Base-by-base conservation (phyloP, 2,329 filamentous ascomycete species). In the Daldinia sp. region DNA sequence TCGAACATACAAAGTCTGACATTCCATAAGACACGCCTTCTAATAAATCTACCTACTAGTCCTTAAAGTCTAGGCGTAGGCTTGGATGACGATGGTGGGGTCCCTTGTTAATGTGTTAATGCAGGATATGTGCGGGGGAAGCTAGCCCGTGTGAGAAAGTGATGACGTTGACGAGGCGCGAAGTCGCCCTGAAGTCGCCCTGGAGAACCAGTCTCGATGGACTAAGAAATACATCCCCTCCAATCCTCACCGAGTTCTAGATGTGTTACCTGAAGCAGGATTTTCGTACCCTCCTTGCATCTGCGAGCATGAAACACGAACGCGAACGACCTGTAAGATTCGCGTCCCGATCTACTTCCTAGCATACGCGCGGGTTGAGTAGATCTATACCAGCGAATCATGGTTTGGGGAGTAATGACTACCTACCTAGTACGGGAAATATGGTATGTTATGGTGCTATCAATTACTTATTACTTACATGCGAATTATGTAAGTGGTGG, bases 51-150 rank as follows among this genome's bases (percentile, higher is more conserved):
- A n/a, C n/a, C n/a, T n/a, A n/a, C n/a, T n/a, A n/a, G n/a, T n/a
- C n/a, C n/a, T n/a, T n/a, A 23, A 58, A 47, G 27, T 35, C 52
- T 47, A 23, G 34, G 27, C 41, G 13, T 47, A 17, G n/a, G 15
- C 45, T 54, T 63, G 34, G 49, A 61, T 67, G 64, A 64, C 61
- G 57, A 61, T 67, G 58, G 61, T 61, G 58, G 64, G 53, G 58
- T 43, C 21, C 39, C 13, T 45, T 45, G 21, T 45, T 15, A 15
- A 45, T 45, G 25, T 45, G 21, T 45, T 15, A 15, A 45, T 45
- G 25, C 45, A 47, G 43, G 13, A 15, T 51, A 57, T 61, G 27
- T 64, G 64, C 64, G 64, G 64, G 64, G 64, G 51, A 67, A 48
- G 54, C 52, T 63, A 51, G 64, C 58, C 58, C 61, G 41, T 57